Evolutionary conservation across 306 rosid species (phyloP).

Genomic region (Lathyrus sativus): DNA sequence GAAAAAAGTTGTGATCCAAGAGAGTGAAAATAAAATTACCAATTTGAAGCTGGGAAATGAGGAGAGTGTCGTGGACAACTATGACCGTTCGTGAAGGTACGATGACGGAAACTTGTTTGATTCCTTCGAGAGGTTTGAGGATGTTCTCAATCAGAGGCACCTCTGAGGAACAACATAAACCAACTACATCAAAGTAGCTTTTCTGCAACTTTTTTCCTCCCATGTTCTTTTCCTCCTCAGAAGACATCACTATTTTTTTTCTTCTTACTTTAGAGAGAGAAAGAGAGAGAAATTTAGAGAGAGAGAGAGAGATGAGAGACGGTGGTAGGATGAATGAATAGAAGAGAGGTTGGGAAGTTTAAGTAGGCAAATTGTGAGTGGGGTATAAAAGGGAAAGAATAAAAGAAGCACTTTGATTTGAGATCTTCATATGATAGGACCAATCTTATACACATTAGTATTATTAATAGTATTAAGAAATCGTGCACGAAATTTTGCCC

Average conservation of each 20-base stretch:
- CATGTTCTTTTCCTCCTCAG: conserved; percentile 23
- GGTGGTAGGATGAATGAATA: not conserved
- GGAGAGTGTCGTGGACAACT: conserved; percentile 67
- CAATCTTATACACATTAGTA: too few relatives aligned
- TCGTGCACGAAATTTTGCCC: not conserved
- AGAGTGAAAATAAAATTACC: conserved; percentile 46
- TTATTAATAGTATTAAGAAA: not conserved
- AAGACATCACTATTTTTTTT: conserved; percentile 35
- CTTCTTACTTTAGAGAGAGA: not conserved
- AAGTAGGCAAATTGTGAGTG: not conserved
- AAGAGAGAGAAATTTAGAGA: not conserved
- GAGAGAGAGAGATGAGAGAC: not conserved
- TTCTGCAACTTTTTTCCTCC: conserved; percentile 52
- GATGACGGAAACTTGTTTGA: conserved; percentile 70
- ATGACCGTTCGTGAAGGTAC: conserved; percentile 82
- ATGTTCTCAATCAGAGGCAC: conserved; percentile 71
- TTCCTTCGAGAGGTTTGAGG: conserved; percentile 63
- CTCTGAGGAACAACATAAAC: conserved; percentile 88
- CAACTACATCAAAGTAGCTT: conserved; percentile 87
- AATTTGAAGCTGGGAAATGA: conserved; percentile 80
- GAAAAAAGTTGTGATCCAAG: not conserved
- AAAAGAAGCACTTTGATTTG: too few relatives aligned
- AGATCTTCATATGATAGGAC: too few relatives aligned
- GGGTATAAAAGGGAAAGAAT: not conserved
- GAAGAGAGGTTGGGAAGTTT: not conserved